Evolutionary conservation across 1,284 basidiomycete species (phyloP), one percentile per base, ranked within the genome.

Genomic region (Sporisorium iseilematis-ciliati): DNA sequence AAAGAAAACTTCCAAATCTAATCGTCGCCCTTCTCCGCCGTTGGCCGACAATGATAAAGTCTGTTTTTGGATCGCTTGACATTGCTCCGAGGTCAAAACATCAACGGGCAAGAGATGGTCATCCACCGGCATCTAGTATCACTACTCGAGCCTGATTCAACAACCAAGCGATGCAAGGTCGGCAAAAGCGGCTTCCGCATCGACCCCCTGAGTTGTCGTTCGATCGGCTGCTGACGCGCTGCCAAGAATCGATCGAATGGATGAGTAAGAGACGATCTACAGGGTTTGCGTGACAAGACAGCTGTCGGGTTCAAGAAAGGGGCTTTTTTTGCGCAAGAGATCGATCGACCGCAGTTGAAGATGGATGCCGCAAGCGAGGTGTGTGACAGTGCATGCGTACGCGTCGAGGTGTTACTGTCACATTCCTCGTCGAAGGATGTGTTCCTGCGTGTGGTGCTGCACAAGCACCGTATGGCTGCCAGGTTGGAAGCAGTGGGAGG

Each of bases 11-110:
- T 12, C 3, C 10, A 23, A 41, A 41, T 53, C 51, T 53, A 53
- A 53, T 53, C 51, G 41, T 53, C 33, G 33, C 50, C 23, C 50
- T 51, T 51, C 21, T 51, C 50, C 50, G 50, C 50, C 42, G n/a
- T 12, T 10, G 10, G 2, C 12, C 35, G 35, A 38, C 16, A 38
- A 16, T 38, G 35, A 38, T 38, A 16, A 38, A 4, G 29, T 29
- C 29, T 4, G 29, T 29, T 4, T 29, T 29, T 16, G 12, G 35
- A 14, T 38, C 35, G 35, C 14, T 38, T 38, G 35, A 38, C 35
- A 38, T 10, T 49, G 48, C 50, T 35, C 50, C 33, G 33, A 51
- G 16, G 7, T 12, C 11, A 16, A 10, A 29, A 49, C 5, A 29
- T 18, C 46, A 20, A 12, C 11, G n/a, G 31, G n/a, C 10, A 33